These are phyloP conservation scores for Ilyonectria robusta DNA, from an alignment of 2,329 filamentous ascomycete genomes.

Conservation along the genomic window DNA sequence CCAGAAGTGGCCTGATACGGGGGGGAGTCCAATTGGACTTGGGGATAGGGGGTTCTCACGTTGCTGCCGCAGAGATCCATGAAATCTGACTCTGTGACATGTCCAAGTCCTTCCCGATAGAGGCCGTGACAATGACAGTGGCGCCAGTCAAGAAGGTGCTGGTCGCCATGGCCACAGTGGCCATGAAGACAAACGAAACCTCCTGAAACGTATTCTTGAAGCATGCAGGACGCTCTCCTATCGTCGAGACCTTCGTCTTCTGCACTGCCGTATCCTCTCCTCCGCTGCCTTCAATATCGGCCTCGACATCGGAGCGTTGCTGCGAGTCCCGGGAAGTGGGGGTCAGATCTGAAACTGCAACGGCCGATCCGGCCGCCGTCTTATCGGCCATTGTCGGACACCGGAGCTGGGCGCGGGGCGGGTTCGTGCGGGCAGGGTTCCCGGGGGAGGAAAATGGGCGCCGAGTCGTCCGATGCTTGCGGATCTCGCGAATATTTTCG, in stretches of 20 bases:
- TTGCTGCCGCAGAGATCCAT: conserved; percentile 76
- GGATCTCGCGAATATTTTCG: neutral
- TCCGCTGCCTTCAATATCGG: conserved; percentile 27
- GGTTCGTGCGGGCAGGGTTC: neutral
- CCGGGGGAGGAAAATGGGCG: neutral
- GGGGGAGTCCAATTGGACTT: neutral
- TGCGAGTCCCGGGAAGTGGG: conserved; percentile 36
- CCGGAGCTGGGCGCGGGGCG: neutral
- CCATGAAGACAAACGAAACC: conserved; percentile 74
- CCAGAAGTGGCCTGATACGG: neutral
- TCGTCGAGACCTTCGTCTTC: conserved; percentile 27
- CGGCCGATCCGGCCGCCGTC: conserved; percentile 22
- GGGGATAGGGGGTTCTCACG: conserved; percentile 44
- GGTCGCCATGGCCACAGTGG: conserved; percentile 77
- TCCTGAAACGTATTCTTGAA: conserved; percentile 76
- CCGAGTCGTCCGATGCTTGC: conserved; percentile 10
- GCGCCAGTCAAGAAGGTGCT: conserved; percentile 71
- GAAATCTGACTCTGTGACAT: conserved; percentile 78
- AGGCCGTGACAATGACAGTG: conserved; percentile 73
- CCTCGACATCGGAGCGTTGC: conserved; percentile 5
- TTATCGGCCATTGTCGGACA: conserved; percentile 25
- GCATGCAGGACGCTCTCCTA: conserved; percentile 65
- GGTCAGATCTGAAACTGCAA: conserved; percentile 14
- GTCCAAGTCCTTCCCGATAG: conserved; percentile 69
- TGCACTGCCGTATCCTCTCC: conserved; percentile 22